Conservation (phyloP, 192 early-diverging fungal genomes). For the Mortierella claussenii region DNA sequence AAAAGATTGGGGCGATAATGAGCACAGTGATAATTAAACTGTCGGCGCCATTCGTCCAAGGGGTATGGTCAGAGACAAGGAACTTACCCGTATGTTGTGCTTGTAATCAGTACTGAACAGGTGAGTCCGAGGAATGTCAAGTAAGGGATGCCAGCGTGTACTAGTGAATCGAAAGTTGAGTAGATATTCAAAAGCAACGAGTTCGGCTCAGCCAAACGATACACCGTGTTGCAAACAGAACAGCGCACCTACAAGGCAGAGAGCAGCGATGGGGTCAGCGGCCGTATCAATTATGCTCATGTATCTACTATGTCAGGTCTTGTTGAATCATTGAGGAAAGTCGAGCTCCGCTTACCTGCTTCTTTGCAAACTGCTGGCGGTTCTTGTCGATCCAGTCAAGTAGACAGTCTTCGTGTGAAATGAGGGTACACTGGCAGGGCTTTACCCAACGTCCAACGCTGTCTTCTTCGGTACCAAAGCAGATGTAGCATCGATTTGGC, state of each 20-base stretch:
- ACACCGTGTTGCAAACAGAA: conserved; percentile 75
- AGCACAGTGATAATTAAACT: too few species aligned
- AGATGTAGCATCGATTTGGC: conserved; percentile 75
- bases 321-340: neutral
- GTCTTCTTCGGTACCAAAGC: conserved; percentile 73
- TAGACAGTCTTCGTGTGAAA: conserved; percentile 83
- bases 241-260: conserved; percentile 65
- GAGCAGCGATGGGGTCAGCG: too few species aligned
- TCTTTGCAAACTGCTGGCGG: conserved; percentile 60
- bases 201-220: conserved; percentile 65
- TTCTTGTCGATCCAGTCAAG: conserved; percentile 81
- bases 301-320: too few species aligned
- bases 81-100: conserved; percentile 71
- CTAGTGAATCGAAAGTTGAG: conserved; percentile 59
- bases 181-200: conserved; percentile 63
- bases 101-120: conserved; percentile 69
- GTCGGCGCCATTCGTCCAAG: neutral
- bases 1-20: too few species aligned
- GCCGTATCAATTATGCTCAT: too few species aligned
- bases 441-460: conserved; percentile 72
- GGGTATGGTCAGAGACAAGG: neutral
- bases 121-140: conserved; percentile 69
- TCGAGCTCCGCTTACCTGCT: conserved; percentile 43
- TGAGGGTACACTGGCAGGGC: conserved; percentile 78
- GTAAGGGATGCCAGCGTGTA: conserved; percentile 71